A percentile compares a stretch with the other conserved stretches of the same genome.
Evolutionary conservation across 2,329 filamentous ascomycete genomes (phyloP).

Genomic region (Amauroascus verrucosus): DNA sequence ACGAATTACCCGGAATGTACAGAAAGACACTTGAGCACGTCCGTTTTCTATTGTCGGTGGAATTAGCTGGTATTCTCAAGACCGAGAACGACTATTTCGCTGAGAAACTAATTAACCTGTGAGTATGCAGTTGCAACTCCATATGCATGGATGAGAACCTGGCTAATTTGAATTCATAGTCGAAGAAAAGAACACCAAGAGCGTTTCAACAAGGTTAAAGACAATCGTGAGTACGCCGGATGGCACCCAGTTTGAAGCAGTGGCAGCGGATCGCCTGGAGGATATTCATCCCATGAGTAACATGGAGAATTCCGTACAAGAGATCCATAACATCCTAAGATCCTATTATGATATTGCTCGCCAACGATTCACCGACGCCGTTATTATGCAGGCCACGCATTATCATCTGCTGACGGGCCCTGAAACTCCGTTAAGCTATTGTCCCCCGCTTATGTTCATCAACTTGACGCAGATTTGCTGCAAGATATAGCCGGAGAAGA

Average conservation of each 20-base stretch:
- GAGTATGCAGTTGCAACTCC: not conserved
- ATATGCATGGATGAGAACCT: not conserved
- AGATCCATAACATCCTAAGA: constrained; percentile 51
- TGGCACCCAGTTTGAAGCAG: constrained; percentile 3
- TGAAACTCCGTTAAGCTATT: constrained; percentile 46
- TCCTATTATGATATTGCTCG: constrained; percentile 53
- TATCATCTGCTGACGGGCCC: constrained; percentile 44
- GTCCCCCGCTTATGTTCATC: constrained; percentile 41
- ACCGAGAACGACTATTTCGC: constrained; percentile 47
- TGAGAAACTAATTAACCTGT: constrained; percentile 35
- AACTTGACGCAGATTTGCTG: constrained; percentile 42
- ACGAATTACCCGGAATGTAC: constrained; percentile 41
- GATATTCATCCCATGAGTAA: constrained; percentile 25
- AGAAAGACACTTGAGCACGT: constrained; percentile 40
- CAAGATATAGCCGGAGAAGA: constrained; percentile 52
- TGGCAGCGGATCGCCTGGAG: constrained; percentile 18
- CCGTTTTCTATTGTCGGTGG: constrained; percentile 44
- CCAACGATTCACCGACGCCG: constrained; percentile 53
- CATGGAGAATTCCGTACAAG: constrained; percentile 34
- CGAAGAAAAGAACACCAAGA: not conserved
- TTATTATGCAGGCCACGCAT: constrained; percentile 50
- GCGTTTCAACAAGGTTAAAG: not conserved
- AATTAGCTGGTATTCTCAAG: constrained; percentile 37
- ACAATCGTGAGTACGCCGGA: not conserved
- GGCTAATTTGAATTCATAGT: not conserved